Conservation (phyloP, 1,139 yeast genomes). For the Debaryomyces nepalensis region DNA sequence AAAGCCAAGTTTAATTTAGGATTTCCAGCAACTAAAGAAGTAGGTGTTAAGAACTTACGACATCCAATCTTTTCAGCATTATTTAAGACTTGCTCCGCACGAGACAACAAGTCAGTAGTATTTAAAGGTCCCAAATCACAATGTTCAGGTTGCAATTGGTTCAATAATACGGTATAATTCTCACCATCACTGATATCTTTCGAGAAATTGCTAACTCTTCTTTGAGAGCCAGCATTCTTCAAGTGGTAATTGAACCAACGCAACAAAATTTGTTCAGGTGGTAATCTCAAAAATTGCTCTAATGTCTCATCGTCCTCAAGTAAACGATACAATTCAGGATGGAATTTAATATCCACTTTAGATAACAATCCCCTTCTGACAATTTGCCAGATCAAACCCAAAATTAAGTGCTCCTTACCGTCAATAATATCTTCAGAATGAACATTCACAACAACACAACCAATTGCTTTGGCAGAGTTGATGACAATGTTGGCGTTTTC, state of each 20-base stretch:
- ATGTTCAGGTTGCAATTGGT: constrained; percentile 83
- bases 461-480: constrained; percentile 98
- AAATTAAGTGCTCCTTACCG: constrained; percentile 92
- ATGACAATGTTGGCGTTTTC: constrained; percentile 98
- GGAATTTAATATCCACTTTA: constrained; percentile 93
- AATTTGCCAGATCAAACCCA: constrained; percentile 98
- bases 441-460: constrained; percentile 96
- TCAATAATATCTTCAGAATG: constrained; percentile 97
- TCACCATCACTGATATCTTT: constrained; percentile 94
- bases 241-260: constrained; percentile 98
- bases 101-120: constrained; percentile 66
- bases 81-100: constrained; percentile 85
- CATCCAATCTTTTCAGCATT: constrained; percentile 92
- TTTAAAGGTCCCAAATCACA: constrained; percentile 86
- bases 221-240: constrained; percentile 88
- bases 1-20: constrained; percentile 95
- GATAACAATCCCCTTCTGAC: constrained; percentile 93
- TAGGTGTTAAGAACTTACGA: constrained; percentile 93
- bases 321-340: constrained; percentile 94
- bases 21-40: constrained; percentile 91
- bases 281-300: constrained; percentile 92
- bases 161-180: constrained; percentile 84
- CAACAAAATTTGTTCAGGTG: constrained; percentile 95
- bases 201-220: constrained; percentile 85
- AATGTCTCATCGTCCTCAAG: constrained; percentile 96